Percentiles rank a stretch among this genome's conserved stretches.
Evolutionary conservation across 352 stramenopile genomes (phyloP).

Genomic region (Phytopythium montanum): DNA sequence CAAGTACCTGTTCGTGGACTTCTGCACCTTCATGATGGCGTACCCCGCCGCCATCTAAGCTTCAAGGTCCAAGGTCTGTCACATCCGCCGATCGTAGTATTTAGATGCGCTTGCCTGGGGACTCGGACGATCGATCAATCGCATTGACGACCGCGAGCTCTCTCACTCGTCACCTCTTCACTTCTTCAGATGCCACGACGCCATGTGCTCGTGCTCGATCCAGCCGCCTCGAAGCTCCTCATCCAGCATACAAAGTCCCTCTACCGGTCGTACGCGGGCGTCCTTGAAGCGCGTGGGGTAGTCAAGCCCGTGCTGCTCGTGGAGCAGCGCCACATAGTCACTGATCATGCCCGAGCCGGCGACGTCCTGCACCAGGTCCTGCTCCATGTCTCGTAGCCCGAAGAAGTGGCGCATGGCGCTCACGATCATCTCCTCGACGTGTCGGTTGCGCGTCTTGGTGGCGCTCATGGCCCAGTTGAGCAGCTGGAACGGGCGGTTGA

Average conservation of each 20-base stretch:
- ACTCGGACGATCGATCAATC: not conserved
- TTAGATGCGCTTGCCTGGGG: not conserved
- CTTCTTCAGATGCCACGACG: not conserved
- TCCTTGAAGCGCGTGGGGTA: conserved; percentile 8
- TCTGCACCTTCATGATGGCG: conserved; percentile 77
- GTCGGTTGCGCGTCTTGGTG: conserved; percentile 5
- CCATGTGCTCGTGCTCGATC: conserved; percentile 6
- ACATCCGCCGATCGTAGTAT: conserved; percentile 5
- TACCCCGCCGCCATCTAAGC: conserved; percentile 46
- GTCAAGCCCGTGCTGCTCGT: conserved; percentile 9
- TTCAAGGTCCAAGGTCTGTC: no score
- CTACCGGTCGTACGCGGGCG: not conserved
- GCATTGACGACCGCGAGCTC: not conserved
- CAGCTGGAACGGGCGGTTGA: conserved; percentile 12
- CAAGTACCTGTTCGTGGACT: conserved; percentile 80
- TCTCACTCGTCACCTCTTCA: not conserved
- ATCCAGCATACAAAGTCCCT: conserved; percentile 1
- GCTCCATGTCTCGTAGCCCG: conserved; percentile 14
- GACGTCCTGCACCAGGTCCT: conserved; percentile 10
- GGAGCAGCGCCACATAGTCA: conserved; percentile 16
- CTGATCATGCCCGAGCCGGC: conserved; percentile 13
- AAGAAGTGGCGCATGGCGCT: conserved; percentile 11
- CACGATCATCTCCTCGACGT: conserved; percentile 7
- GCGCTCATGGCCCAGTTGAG: conserved; percentile 15
- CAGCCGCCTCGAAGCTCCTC: not conserved